These are phyloP conservation scores for Ustilago sp. DNA, from an alignment of 1,284 basidiomycete species.

Conservation along the genomic window DNA sequence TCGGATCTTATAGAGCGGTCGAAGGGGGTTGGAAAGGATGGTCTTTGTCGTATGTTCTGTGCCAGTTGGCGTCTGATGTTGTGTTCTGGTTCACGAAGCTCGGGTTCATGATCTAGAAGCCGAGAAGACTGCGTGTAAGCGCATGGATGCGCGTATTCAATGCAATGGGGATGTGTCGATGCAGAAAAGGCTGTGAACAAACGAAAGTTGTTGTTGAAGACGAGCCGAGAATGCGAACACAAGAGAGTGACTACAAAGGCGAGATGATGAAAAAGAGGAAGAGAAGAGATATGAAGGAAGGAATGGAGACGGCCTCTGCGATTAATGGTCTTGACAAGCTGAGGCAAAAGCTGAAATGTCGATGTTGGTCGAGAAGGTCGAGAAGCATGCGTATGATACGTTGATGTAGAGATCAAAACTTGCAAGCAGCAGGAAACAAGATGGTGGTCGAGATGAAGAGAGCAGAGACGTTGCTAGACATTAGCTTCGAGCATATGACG, in stretches of 20 bases:
- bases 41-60: slow-evolving; percentile 9
- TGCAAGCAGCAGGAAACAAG: background rate
- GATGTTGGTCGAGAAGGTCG: background rate
- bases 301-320: background rate
- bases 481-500: background rate
- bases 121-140: background rate
- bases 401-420: background rate
- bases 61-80: slow-evolving; percentile 10
- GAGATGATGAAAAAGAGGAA: background rate
- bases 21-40: background rate
- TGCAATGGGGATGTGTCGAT: background rate
- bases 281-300: background rate
- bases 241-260: background rate
- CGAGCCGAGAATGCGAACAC: background rate
- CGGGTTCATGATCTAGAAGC: slow-evolving; percentile 30
- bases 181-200: background rate
- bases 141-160: slow-evolving; percentile 2
- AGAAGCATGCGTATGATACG: background rate
- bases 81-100: slow-evolving; percentile 17
- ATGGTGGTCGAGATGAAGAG: background rate
- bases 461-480: background rate
- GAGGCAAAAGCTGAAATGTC: background rate
- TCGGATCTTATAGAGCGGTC: background rate
- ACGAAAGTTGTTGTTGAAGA: background rate
- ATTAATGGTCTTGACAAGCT: background rate